These are phyloP conservation scores for Cenchrus americanus DNA, from an alignment of 176 grass and related monocot species.

Conservation along the genomic window DNA sequence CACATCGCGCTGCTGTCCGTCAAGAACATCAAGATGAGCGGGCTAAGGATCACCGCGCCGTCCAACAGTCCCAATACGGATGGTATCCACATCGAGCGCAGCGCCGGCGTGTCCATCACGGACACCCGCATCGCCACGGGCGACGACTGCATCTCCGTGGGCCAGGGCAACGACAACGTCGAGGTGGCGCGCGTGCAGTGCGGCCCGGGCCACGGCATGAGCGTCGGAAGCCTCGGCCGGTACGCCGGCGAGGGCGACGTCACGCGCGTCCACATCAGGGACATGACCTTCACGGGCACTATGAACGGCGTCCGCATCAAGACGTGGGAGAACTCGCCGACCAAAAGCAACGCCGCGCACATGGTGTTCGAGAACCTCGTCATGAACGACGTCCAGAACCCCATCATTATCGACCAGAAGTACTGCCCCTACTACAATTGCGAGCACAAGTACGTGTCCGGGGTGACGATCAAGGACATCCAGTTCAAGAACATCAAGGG, in stretches of 20 bases:
- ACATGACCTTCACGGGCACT: slow-evolving; percentile 55
- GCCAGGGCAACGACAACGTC: slow-evolving; percentile 54
- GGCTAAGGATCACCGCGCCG: slow-evolving; percentile 53
- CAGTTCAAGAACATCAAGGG: slow-evolving; percentile 64
- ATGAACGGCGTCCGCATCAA: slow-evolving; percentile 72
- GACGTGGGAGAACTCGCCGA: slow-evolving; percentile 74
- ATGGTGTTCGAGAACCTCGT: slow-evolving; percentile 60
- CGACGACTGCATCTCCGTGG: slow-evolving; percentile 80
- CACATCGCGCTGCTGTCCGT: slow-evolving; percentile 54
- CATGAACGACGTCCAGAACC: slow-evolving; percentile 63
- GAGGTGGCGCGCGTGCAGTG: slow-evolving; percentile 48
- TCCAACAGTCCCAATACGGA: slow-evolving; percentile 71
- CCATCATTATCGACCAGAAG: slow-evolving; percentile 79
- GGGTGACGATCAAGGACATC: slow-evolving; percentile 57
- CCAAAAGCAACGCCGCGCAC: slow-evolving; percentile 41
- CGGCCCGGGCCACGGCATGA: slow-evolving; percentile 81
- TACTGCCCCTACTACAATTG: slow-evolving; percentile 73
- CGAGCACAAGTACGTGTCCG: slow-evolving; percentile 49
- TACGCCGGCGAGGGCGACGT: slow-evolving; percentile 62
- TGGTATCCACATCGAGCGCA: slow-evolving; percentile 72
- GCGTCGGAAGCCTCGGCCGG: slow-evolving; percentile 60
- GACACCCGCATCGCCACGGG: slow-evolving; percentile 44
- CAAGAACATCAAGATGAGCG: slow-evolving; percentile 33
- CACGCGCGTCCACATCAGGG: slow-evolving; percentile 38
- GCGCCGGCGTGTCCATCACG: slow-evolving; percentile 40